phyloP scores from a whole-genome alignment of 768 basidiomycete species.

The Hygrophoropsis aurantiaca region DNA sequence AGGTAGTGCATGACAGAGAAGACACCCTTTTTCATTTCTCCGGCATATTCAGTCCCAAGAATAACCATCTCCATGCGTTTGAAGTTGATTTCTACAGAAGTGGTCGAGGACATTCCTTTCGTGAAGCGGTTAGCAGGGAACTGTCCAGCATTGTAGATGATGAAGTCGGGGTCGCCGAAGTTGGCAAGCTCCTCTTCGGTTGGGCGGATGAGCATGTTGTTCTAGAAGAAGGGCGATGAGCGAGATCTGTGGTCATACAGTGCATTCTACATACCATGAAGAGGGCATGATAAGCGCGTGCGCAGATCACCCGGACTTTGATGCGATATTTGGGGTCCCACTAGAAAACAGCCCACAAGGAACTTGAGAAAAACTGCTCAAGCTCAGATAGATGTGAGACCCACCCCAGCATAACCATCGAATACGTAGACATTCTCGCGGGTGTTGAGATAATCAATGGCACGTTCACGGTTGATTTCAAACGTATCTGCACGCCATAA shows the following conservation, averaged over 20 bases:
- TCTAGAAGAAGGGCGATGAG: slow-evolving; percentile 42
- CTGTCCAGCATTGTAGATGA: slow-evolving; percentile 99
- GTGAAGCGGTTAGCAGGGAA: slow-evolving; percentile 99
- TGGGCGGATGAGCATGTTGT: slow-evolving; percentile 99
- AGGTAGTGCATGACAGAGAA: slow-evolving; percentile 99
- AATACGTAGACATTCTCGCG: slow-evolving; percentile 98
- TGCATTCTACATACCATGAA: slow-evolving; percentile 78
- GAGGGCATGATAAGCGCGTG: slow-evolving; percentile 96
- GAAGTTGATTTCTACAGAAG: slow-evolving; percentile 99
- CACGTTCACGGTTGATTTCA: slow-evolving; percentile 98
- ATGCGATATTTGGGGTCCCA: slow-evolving; percentile 99
- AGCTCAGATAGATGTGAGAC: slow-evolving; percentile 19
- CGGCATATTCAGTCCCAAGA: slow-evolving; percentile 96
- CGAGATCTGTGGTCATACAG: neutral
- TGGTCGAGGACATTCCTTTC: slow-evolving; percentile 98
- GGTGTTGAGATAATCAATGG: slow-evolving; percentile 98
- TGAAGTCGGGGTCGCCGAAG: slow-evolving; percentile 98
- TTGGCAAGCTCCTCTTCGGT: slow-evolving; percentile 90
- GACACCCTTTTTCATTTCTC: slow-evolving; percentile 99
- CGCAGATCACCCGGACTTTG: slow-evolving; percentile 99
- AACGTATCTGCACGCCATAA: slow-evolving; percentile 73
- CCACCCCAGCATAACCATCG: slow-evolving; percentile 88
- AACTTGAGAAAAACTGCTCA: neutral
- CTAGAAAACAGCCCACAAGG: slow-evolving; percentile 32
- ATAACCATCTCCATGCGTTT: slow-evolving; percentile 99